These are phyloP conservation scores for Pelagophyceae sp. DNA, from an alignment of 352 stramenopile genomes.

Conservation along the genomic window DNA sequence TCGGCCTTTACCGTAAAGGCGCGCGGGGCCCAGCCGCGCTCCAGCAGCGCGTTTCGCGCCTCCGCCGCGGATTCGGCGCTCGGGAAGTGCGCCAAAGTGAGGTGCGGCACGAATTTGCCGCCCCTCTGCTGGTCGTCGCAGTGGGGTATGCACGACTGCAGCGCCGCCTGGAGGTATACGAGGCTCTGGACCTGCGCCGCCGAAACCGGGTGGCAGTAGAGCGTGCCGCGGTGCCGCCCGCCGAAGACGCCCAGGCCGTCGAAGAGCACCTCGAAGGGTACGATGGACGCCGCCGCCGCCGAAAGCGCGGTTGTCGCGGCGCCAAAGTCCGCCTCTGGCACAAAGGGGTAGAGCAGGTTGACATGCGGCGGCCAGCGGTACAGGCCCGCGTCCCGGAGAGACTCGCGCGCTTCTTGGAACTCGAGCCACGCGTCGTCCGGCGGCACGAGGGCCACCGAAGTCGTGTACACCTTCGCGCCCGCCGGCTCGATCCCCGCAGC, in stretches of 20 bases:
- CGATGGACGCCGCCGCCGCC: neutral
- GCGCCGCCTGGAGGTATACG: neutral
- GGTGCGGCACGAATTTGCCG: neutral
- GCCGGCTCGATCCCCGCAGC: no score
- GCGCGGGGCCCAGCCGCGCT: neutral
- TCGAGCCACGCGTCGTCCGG: neutral
- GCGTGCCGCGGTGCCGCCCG: neutral
- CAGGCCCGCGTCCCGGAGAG: neutral
- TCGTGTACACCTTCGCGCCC: neutral
- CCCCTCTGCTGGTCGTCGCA: neutral
- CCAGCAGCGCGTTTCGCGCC: neutral
- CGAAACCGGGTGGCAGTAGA: neutral
- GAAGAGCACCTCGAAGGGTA: neutral
- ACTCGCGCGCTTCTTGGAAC: neutral
- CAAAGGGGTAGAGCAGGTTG: constrained; percentile 4
- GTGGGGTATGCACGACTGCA: neutral
- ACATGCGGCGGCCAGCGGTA: constrained; percentile 13
- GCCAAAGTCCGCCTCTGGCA: neutral
- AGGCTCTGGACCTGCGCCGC: neutral
- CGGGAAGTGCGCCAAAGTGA: neutral
- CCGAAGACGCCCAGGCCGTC: neutral
- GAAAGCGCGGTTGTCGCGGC: neutral
- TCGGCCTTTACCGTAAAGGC: neutral
- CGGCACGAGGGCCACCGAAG: neutral
- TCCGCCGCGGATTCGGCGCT: neutral